Evolutionary conservation across 2,329 filamentous ascomycete species (phyloP).

Genomic region (Pseudocercospora vitis): DNA sequence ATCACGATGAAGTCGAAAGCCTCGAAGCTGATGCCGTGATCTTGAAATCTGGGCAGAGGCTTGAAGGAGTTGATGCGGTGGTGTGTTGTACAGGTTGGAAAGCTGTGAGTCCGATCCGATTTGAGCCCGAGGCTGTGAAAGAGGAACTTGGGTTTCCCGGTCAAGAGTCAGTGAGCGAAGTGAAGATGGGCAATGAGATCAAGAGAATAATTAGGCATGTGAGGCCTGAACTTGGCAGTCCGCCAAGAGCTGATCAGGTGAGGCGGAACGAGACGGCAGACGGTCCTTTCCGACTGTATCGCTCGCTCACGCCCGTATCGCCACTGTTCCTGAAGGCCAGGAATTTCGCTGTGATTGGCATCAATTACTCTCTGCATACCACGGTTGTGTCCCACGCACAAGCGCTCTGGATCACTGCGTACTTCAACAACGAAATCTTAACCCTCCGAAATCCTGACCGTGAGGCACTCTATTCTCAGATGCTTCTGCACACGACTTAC

Average conservation of each 20-base stretch:
- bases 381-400: constrained; percentile 9
- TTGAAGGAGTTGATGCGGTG: constrained; percentile 3
- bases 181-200: no score
- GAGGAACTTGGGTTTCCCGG: neutral
- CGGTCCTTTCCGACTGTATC: constrained; percentile 11
- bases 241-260: no score
- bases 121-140: neutral
- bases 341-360: constrained; percentile 12
- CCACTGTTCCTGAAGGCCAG: neutral
- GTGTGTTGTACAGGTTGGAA: constrained; percentile 15
- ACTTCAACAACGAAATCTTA: constrained; percentile 4
- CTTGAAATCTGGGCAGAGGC: neutral
- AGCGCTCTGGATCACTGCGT: constrained; percentile 19
- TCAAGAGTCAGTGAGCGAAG: no score
- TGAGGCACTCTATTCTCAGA: neutral
- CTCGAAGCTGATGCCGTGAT: neutral
- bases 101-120: neutral
- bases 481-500: constrained; percentile 9
- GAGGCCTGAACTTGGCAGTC: no score
- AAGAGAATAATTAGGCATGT: no score
- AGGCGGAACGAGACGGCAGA: no score
- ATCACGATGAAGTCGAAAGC: constrained; percentile 11
- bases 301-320: constrained; percentile 8
- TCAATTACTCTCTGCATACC: constrained; percentile 12
- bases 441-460: neutral